These are phyloP conservation scores for Takashimella koratensis DNA, from an alignment of 1,284 basidiomycete species.

Conservation along the genomic window DNA sequence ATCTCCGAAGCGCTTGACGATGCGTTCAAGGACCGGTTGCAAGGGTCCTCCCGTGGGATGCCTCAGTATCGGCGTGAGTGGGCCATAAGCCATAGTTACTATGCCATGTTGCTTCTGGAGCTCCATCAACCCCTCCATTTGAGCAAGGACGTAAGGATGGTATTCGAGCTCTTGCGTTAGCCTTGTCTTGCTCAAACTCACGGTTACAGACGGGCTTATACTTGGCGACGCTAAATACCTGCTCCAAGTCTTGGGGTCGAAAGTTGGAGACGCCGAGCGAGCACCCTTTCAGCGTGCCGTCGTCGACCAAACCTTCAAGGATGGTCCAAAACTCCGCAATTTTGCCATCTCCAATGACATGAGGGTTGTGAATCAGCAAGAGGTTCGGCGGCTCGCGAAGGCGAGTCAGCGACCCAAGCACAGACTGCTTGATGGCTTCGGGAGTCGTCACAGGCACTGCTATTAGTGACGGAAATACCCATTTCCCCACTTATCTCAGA, in stretches of 20 bases:
- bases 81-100: conserved; percentile 60
- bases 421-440: too few species aligned
- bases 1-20: conserved; percentile 51
- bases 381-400: conserved; percentile 21
- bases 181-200: conserved; percentile 35
- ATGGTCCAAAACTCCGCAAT: conserved; percentile 21
- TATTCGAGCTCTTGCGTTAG: conserved; percentile 58
- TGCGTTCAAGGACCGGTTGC: conserved; percentile 53
- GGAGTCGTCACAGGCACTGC: conserved; percentile 7
- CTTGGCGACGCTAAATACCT: conserved; percentile 48
- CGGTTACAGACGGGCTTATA: conserved; percentile 70
- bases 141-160: conserved; percentile 69
- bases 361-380: conserved; percentile 27
- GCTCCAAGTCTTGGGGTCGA: conserved; percentile 33
- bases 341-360: conserved; percentile 13
- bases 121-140: conserved; percentile 57
- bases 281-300: conserved; percentile 56
- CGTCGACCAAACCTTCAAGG: conserved; percentile 29
- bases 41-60: conserved; percentile 56
- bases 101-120: conserved; percentile 60
- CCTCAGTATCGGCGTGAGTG: conserved; percentile 57
- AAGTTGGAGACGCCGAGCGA: conserved; percentile 27
- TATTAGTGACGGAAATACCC: background rate
- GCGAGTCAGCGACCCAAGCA: conserved; percentile 14
- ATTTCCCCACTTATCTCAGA: too few species aligned